Percentiles rank a stretch among this genome's conserved stretches.
Evolutionary conservation across 129 eudicot genomes (phyloP).

Genomic region (Arctium minus): DNA sequence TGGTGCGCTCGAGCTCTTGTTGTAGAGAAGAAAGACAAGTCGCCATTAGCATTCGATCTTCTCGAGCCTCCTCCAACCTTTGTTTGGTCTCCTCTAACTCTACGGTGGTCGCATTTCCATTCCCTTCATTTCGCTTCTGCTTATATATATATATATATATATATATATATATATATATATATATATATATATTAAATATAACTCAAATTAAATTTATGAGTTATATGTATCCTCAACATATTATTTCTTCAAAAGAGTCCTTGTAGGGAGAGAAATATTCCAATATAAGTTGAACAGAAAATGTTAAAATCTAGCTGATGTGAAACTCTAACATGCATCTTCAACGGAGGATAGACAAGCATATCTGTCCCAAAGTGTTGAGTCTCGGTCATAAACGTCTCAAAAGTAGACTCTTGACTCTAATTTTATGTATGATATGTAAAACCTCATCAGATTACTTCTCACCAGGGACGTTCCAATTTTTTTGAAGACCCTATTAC

Average conservation of each 20-base stretch:
- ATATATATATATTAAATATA: background rate
- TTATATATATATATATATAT: background rate
- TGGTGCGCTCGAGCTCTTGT: slow-evolving; percentile 76
- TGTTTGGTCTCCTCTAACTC: slow-evolving; percentile 80
- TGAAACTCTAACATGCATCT: background rate
- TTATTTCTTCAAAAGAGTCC: background rate
- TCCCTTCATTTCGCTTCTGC: slow-evolving; percentile 34
- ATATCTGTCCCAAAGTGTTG: background rate
- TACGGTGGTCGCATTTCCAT: slow-evolving; percentile 14
- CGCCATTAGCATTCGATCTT: slow-evolving; percentile 71
- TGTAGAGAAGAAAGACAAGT: slow-evolving; percentile 62
- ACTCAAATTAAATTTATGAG: background rate
- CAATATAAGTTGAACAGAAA: background rate
- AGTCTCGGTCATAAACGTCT: background rate
- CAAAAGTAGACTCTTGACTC: background rate
- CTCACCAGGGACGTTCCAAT: too few species aligned
- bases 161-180: background rate
- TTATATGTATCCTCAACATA: background rate
- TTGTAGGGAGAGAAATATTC: background rate
- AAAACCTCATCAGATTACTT: background rate
- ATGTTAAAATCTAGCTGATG: background rate
- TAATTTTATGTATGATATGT: background rate
- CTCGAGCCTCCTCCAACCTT: slow-evolving; percentile 65
- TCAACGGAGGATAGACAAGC: too few species aligned
- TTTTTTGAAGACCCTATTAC: too few species aligned